A percentile compares a stretch with the other conserved stretches of the same genome.
phyloP scores from a whole-genome alignment of 345 rosid species.

The Mangifera indica region DNA sequence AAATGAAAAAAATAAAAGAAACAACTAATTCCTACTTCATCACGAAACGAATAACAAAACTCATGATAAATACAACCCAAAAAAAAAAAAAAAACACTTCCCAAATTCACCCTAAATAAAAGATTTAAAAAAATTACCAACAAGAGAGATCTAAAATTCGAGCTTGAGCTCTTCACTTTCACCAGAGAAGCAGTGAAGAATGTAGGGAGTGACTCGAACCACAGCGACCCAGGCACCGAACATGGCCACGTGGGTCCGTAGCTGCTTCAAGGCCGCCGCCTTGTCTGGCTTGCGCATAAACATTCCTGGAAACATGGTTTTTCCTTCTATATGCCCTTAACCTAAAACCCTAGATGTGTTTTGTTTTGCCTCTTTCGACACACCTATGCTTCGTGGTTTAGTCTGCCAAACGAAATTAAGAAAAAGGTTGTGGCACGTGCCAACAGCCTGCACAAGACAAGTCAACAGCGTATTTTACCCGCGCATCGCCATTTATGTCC shows the following conservation, averaged over 20 bases:
- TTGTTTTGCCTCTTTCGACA: background rate
- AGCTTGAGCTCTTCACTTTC: slow-evolving; percentile 78
- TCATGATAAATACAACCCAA: background rate
- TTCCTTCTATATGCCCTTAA: background rate
- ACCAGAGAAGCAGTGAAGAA: slow-evolving; percentile 61
- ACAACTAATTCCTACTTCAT: background rate
- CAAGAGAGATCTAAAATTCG: slow-evolving; percentile 40
- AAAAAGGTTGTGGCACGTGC: background rate
- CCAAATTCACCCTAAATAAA: background rate
- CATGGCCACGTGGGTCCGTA: slow-evolving; percentile 50
- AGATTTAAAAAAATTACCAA: slow-evolving; percentile 18
- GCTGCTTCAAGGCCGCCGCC: slow-evolving; percentile 79
- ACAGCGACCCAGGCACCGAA: slow-evolving; percentile 65
- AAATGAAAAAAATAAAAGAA: background rate
- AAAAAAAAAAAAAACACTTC: background rate
- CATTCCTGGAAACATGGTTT: slow-evolving; percentile 80
- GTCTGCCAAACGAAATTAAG: background rate
- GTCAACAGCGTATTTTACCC: background rate
- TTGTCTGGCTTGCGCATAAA: slow-evolving; percentile 80
- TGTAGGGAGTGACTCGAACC: slow-evolving; percentile 65
- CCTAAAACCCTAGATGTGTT: slow-evolving; percentile 27
- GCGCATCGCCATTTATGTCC: background rate
- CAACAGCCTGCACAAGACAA: too few species aligned
- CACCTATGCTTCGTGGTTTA: background rate
- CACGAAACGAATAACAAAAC: background rate